A percentile compares a stretch with the other conserved stretches of the same genome.
These are phyloP conservation scores for Microthlaspi erraticum DNA, from an alignment of 345 rosid species.

Conservation along the genomic window DNA sequence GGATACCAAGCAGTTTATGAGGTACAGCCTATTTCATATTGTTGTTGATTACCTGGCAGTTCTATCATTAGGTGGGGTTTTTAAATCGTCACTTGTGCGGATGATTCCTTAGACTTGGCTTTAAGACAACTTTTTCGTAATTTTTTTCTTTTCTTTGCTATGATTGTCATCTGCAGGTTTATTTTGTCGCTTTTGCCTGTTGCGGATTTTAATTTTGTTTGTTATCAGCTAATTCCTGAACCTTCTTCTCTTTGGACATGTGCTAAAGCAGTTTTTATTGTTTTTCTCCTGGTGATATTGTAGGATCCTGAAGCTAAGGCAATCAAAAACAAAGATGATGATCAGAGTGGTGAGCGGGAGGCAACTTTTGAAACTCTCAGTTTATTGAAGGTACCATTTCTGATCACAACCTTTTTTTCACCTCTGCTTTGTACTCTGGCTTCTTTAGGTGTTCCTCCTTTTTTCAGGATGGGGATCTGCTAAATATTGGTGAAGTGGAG, in stretches of 20 bases:
- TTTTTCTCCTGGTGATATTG: constrained; percentile 38
- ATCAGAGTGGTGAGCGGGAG: constrained; percentile 45
- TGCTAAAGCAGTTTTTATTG: constrained; percentile 22
- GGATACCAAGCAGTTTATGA: constrained; percentile 87
- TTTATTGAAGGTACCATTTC: constrained; percentile 64
- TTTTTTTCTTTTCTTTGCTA: background rate
- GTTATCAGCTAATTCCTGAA: constrained; percentile 4
- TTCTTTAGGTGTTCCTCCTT: constrained; percentile 19
- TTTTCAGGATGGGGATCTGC: constrained; percentile 67
- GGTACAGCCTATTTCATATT: constrained; percentile 51
- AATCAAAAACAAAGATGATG: constrained; percentile 56
- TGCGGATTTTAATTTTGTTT: constrained; percentile 16
- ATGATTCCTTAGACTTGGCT: constrained; percentile 31
- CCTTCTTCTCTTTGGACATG: constrained; percentile 20
- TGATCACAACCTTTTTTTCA: constrained; percentile 5
- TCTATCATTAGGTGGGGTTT: constrained; percentile 8
- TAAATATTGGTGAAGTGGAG: constrained; percentile 58
- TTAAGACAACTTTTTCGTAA: background rate
- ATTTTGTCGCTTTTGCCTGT: constrained; percentile 18
- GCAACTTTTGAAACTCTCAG: constrained; percentile 62
- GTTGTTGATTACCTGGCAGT: constrained; percentile 11
- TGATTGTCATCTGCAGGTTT: constrained; percentile 21
- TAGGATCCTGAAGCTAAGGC: constrained; percentile 78
- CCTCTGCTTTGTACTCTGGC: constrained; percentile 9
- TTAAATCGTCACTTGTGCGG: constrained; percentile 5